A percentile compares a stretch with the other conserved stretches of the same genome.
These are phyloP conservation scores for Solanum sejunctum DNA, from an alignment of 257 asterid species.

Conservation along the genomic window DNA sequence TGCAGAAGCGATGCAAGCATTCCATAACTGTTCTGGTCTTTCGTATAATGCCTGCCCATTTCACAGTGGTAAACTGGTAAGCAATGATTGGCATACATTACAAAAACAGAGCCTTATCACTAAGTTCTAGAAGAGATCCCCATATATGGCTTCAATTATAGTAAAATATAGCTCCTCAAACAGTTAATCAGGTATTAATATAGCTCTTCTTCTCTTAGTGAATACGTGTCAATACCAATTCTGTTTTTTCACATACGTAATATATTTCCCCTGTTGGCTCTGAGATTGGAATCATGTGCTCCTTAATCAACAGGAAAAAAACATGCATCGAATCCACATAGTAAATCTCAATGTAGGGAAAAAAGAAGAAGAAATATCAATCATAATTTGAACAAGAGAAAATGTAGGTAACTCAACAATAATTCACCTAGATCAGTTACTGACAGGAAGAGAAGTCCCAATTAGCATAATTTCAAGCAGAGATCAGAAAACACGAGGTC, in stretches of 20 bases:
- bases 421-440: not conserved
- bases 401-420: not conserved
- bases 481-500: not conserved
- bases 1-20: constrained; percentile 97
- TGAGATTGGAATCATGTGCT: not conserved
- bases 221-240: not conserved
- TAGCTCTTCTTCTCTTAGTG: not conserved
- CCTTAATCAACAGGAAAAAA: not conserved
- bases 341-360: not conserved
- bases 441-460: not conserved
- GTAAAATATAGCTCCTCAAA: not conserved
- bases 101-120: not conserved
- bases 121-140: not conserved
- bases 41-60: constrained; percentile 70
- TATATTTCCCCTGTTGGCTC: not conserved
- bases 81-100: not conserved
- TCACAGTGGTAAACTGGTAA: constrained; percentile 6
- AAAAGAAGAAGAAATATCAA: not conserved
- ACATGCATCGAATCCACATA: not conserved
- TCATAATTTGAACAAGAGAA: not conserved
- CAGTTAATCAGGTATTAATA: not conserved
- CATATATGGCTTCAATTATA: not conserved
- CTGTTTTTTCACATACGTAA: not conserved
- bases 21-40: constrained; percentile 99
- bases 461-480: not conserved